Percentiles rank a stretch among this genome's conserved stretches.
These are phyloP conservation scores for Neonectria sp. DNA, from an alignment of 2,329 filamentous ascomycete genomes.

Conservation along the genomic window DNA sequence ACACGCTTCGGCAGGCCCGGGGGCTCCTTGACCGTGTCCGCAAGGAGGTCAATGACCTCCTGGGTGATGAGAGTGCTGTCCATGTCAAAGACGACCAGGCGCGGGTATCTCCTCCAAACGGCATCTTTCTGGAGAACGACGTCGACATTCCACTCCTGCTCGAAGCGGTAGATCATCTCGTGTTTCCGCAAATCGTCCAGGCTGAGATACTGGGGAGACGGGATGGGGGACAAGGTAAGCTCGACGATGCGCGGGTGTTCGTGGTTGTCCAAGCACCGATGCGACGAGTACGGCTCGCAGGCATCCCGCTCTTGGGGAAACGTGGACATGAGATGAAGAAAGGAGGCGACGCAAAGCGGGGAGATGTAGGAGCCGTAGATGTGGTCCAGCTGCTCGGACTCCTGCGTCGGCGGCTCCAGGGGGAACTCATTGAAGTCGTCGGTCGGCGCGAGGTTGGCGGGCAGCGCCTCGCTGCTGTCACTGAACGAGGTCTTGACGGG, in stretches of 20 bases:
- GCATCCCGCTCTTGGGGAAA: slow-evolving; percentile 69
- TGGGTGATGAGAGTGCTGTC: slow-evolving; percentile 97
- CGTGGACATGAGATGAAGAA: slow-evolving; percentile 75
- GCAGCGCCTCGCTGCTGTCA: slow-evolving; percentile 56
- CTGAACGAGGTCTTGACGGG: slow-evolving; percentile 48
- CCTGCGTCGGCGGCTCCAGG: slow-evolving; percentile 70
- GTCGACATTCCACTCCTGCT: slow-evolving; percentile 91
- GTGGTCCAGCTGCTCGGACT: slow-evolving; percentile 72
- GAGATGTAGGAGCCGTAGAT: slow-evolving; percentile 78
- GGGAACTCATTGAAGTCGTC: slow-evolving; percentile 72
- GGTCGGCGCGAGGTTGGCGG: slow-evolving; percentile 72
- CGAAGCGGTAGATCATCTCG: slow-evolving; percentile 86
- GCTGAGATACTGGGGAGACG: slow-evolving; percentile 74
- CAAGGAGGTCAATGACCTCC: slow-evolving; percentile 97
- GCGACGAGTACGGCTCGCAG: slow-evolving; percentile 71
- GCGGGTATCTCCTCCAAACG: slow-evolving; percentile 83
- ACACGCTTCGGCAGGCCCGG: slow-evolving; percentile 85
- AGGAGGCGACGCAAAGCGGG: slow-evolving; percentile 75
- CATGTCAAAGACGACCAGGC: slow-evolving; percentile 98
- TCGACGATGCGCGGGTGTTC: slow-evolving; percentile 76
- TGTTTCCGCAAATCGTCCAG: slow-evolving; percentile 82
- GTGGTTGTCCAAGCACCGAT: slow-evolving; percentile 75
- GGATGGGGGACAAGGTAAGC: slow-evolving; percentile 73
- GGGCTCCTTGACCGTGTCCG: slow-evolving; percentile 79
- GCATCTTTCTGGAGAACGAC: slow-evolving; percentile 82